A percentile compares a stretch with the other conserved stretches of the same genome.
phyloP scores from a whole-genome alignment of 306 rosid genomes.

The Bauhinia variegata region DNA sequence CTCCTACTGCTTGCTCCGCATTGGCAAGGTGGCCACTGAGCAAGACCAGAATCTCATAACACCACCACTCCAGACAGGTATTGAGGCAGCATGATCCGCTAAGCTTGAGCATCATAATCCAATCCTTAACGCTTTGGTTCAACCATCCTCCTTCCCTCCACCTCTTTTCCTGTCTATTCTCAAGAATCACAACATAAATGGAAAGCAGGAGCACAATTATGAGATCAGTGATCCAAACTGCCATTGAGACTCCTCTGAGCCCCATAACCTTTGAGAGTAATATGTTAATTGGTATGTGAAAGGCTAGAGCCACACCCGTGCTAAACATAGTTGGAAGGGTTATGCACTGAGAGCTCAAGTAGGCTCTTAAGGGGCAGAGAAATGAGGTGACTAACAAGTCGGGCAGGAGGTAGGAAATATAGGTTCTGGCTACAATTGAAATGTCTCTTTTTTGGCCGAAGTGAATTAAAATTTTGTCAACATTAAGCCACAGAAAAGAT shows the following conservation, averaged over 20 bases:
- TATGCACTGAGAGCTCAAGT: conserved; percentile 69
- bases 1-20: conserved; percentile 62
- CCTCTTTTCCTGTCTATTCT: conserved; percentile 38
- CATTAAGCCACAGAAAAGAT: conserved; percentile 79
- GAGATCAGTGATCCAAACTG: conserved; percentile 81
- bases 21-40: conserved; percentile 72
- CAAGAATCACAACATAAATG: conserved; percentile 50
- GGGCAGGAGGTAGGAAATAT: conserved; percentile 68
- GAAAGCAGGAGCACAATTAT: conserved; percentile 58
- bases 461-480: conserved; percentile 65
- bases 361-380: conserved; percentile 77
- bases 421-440: conserved; percentile 54
- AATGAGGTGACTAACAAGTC: conserved; percentile 67
- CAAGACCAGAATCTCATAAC: conserved; percentile 80
- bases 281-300: conserved; percentile 75
- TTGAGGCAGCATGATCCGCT: conserved; percentile 83
- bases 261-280: conserved; percentile 58
- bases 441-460: conserved; percentile 77
- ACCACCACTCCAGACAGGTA: conserved; percentile 96
- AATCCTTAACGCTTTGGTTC: conserved; percentile 59
- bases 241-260: conserved; percentile 74
- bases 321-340: conserved; percentile 80
- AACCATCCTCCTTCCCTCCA: conserved; percentile 83
- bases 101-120: conserved; percentile 71
- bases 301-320: conserved; percentile 62